Conservation (phyloP, 2,329 filamentous ascomycete genomes). For the Paraphoma sp. region DNA sequence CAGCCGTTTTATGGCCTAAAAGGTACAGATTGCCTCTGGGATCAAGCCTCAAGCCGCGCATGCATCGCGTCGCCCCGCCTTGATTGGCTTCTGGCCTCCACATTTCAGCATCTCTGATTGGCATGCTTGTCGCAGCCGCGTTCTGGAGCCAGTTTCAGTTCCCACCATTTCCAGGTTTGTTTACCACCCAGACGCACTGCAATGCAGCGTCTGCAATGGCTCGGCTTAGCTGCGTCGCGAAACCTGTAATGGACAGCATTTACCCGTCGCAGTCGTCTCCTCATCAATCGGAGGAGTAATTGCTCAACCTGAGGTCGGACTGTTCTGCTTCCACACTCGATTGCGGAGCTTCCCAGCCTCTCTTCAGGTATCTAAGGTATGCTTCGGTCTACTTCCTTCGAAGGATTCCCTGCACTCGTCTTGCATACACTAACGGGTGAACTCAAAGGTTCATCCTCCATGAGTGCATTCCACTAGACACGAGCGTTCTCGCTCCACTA, state of each 20-base stretch:
- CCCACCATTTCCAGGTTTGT: conserved; percentile 45
- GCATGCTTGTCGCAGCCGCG: conserved; percentile 23
- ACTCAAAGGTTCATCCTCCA: conserved; percentile 15
- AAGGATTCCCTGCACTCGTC: conserved; percentile 8
- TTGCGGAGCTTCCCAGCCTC: conserved; percentile 23
- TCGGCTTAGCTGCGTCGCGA: conserved; percentile 13
- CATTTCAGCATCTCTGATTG: conserved; percentile 31
- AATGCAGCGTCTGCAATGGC: conserved; percentile 26
- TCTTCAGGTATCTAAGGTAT: conserved; percentile 21
- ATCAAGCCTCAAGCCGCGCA: conserved; percentile 31
- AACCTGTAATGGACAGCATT: conserved; percentile 20
- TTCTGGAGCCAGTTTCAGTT: conserved; percentile 39
- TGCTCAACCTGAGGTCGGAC: conserved; percentile 20
- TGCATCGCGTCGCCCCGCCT: conserved; percentile 17
- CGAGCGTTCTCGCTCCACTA: conserved; percentile 29
- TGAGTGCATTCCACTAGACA: conserved; percentile 13
- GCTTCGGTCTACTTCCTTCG: conserved; percentile 1
- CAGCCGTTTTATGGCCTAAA: conserved; percentile 31
- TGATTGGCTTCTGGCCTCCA: conserved; percentile 27
- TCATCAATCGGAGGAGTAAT: conserved; percentile 14
- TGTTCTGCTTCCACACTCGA: conserved; percentile 18
- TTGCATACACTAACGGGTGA: conserved; percentile 12
- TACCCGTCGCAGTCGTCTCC: conserved; percentile 20
- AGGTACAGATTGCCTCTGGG: conserved; percentile 32
- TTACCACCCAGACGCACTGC: conserved; percentile 35